phyloP scores from a whole-genome alignment of 441 rosid genomes.

The Adansonia grandidieri region DNA sequence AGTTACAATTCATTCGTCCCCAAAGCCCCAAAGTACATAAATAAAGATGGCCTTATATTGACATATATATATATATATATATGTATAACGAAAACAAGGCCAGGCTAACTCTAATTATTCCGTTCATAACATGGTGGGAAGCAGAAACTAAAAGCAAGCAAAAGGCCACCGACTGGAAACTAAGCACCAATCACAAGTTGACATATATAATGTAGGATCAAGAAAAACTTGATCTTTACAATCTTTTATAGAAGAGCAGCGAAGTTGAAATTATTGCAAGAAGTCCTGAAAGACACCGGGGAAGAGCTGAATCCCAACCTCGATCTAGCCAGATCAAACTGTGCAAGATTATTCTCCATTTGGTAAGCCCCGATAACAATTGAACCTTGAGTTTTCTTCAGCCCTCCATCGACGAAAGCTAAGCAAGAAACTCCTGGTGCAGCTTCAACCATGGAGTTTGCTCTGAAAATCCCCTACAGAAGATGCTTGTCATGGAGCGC shows the following conservation, averaged over 20 bases:
- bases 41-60: not conserved
- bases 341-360: constrained; percentile 28
- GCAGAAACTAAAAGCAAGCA: constrained; percentile 13
- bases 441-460: constrained; percentile 26
- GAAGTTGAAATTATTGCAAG: constrained; percentile 29
- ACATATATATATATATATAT: not conserved
- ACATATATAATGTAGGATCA: not conserved
- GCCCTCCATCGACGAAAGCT: constrained; percentile 29
- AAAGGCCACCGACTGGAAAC: constrained; percentile 5
- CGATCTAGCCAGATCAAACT: constrained; percentile 27
- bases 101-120: not conserved
- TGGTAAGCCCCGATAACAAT: constrained; percentile 25
- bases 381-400: constrained; percentile 4
- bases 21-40: not conserved
- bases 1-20: not conserved
- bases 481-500: constrained; percentile 28
- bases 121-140: not conserved
- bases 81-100: not conserved
- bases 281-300: constrained; percentile 12
- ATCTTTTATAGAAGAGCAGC: not conserved
- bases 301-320: constrained; percentile 27
- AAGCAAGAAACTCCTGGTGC: constrained; percentile 23
- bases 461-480: constrained; percentile 12
- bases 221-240: not conserved
- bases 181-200: not conserved